Base-by-base conservation (phyloP, 2,329 filamentous ascomycete genomes). In the Claviceps paspali region DNA sequence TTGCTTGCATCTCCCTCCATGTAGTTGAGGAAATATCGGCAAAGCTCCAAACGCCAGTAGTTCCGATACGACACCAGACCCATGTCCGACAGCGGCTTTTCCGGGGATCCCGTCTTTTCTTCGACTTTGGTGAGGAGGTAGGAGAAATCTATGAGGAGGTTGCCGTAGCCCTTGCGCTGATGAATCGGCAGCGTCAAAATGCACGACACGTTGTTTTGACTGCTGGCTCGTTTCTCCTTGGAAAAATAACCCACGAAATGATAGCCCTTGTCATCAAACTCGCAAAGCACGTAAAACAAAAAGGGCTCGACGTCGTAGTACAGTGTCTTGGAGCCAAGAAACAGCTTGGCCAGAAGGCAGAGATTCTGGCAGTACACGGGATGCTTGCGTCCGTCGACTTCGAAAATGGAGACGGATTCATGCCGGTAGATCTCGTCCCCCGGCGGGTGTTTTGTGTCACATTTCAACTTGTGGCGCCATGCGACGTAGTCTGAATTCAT, bases 191-290 rank as follows among this genome's bases (percentile, higher is more conserved):
- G 65, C 4, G 93, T 94, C 33, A 98, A 64, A 48, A 98, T 98
- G 58, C 91, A 98, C 7, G 86, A 95, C 33, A 98, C 91, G 46
- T 98, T 98, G 58, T 98, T 96, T 49, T 87, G 80, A 43, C 86
- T 93, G 57, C 84, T 88, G 2, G 85, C 81, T 30, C 92, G 73
- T 61, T 98, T 98, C 61, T 98, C 91, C 56, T 98, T 98, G 35
- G 91, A 96, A 51, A 98, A 98, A 54, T 98, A 98, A n/a, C 91
- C 91, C 19, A 96, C 88, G 47, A 98, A 91, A 54, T 95, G 91
- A 53, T 91, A 95, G 14, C 88, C 88, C 14, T 80, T 73, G 39
- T 91, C 81, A 51, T 95, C 83, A 48, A 87, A 88, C 49, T 94
- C 91, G 46, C 86, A 93, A 63, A 96, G 83, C 49, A 95, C 87